Evolutionary conservation across 139 green algal genomes (phyloP), one percentile per base, ranked within the genome.

Genomic region (Micromonas commoda): DNA sequence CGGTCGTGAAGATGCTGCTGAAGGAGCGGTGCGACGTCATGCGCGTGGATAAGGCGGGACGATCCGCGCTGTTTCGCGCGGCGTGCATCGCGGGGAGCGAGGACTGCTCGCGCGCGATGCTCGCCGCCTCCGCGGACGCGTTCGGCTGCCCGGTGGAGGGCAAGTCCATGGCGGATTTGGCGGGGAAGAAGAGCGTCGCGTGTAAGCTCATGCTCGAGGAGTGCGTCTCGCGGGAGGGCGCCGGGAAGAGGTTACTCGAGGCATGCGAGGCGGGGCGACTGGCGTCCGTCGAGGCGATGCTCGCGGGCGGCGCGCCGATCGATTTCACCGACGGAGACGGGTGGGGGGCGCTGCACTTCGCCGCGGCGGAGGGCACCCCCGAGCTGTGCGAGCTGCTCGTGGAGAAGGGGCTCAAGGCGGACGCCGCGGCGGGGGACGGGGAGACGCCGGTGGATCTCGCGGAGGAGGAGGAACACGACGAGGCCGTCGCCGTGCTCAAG

Each of bases 341-440:
- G 69, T 34, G 69, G 69, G 16, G 35, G 29, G 69, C 29, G 38
- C 6, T 53, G 51, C 60, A 68, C 60, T 68, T 68, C 60, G 60
- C 60, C 60, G 60, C 60, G 24, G 19, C 13, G 13, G 60, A 29
- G 60, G 60, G 60, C n/a, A 23, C 6, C 24, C 13, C 60, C 4
- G 37, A 61, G 32, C 29, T 23, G 3, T 53, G 69, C 35, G 9
- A 60, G 24, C 29, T 53, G 31, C 21, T 64, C 9, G 6, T 37
- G 16, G 13, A 37, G 16, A 23, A 5, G 33, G 69, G 51, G 29
- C 35, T 63, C 3, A 37, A 9, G 3, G 16, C 9, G 13, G 37
- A 33, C 69, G 19, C 0, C 9, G 6, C 2, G 16, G 19, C 19
- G 20, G 24, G 34, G 35, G 69, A 57, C 35, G 21, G 31, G 29